Base-by-base conservation (phyloP, 2,329 filamentous ascomycete genomes). In the Metarhizium album region DNA sequence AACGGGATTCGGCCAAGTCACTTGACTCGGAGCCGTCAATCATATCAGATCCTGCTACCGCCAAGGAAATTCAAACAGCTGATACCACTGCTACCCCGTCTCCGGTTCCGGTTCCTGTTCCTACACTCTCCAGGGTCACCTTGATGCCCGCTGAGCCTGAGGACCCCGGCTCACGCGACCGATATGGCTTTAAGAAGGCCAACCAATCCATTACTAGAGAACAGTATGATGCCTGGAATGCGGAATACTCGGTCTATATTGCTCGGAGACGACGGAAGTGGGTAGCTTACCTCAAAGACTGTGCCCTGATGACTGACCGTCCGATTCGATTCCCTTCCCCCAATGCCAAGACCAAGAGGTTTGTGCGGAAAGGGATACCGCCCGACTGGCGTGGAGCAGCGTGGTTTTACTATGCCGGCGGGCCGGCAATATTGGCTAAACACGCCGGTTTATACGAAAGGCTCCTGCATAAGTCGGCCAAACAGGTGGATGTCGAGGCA, bases 351-450 rank as follows among this genome's bases (percentile, higher is more conserved):
- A 82, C 93, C 42, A 95, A 94, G 69, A 80, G 90, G 18, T 96
- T 93, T 63, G 80, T 95, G 46, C 83, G 90, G 48, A 97, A 96
- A 67, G 91, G 91, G 16, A 91, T 96, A 47, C 91, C 91, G 3
- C 88, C 90, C 0, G 89, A 95, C 57, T 95, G 90, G 82, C 82
- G 91, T 61, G 91, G 91, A n/a, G 86, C 87, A 5, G 91, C 91
- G 45, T 97, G 91, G 91, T 97, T 95, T 67, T 96, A 87, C 70
- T 97, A 96, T 64, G 89, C 90, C 11, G 89, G 89, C 20, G 91
- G 91, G 1, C 89, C 89, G 23, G 82, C 83, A 45, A 85, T 89
- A 57, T 67, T 95, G 53, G 79, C 82, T 48, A 84, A 87, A 61
- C 80, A 94, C 59, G 78, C 82, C 4, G 87, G 87, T 1, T 71